Conservation (phyloP, 2,329 filamentous ascomycete species). For the Fusarium odoratissimum region DNA sequence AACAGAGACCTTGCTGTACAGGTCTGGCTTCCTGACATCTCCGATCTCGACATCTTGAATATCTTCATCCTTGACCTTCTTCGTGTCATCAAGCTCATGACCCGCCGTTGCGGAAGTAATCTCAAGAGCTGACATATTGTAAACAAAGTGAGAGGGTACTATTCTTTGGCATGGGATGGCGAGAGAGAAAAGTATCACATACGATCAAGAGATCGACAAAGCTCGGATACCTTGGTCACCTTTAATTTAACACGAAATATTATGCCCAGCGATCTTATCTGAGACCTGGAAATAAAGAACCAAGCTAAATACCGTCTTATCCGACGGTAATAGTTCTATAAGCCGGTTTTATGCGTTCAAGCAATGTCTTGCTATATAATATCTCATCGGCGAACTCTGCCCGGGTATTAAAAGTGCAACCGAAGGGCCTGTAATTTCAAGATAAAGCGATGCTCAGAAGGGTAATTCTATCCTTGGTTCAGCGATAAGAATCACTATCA, state of each 20-base stretch:
- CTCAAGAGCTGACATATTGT: not conserved
- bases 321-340: not conserved
- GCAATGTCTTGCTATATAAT: not conserved
- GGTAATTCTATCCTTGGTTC: not conserved
- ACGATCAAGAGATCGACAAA: not conserved
- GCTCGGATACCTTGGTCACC: not conserved
- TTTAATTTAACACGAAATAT: not conserved
- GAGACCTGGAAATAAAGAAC: fast-evolving
- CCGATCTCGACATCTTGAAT: constrained; percentile 1
- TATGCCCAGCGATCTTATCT: not conserved
- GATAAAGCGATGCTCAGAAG: constrained; percentile 5
- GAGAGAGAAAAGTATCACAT: no score
- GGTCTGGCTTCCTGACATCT: not conserved
- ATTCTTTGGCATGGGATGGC: not conserved
- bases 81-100: not conserved
- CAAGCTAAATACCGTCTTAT: not conserved
- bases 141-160: fast-evolving
- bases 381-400: not conserved
- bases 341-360: not conserved
- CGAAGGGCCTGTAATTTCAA: not conserved
- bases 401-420: not conserved
- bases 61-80: not conserved
- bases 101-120: not conserved
- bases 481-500: not conserved
- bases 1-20: not conserved